Conservation (phyloP, 148 eudicot species). For the Talinum fruticosum region DNA sequence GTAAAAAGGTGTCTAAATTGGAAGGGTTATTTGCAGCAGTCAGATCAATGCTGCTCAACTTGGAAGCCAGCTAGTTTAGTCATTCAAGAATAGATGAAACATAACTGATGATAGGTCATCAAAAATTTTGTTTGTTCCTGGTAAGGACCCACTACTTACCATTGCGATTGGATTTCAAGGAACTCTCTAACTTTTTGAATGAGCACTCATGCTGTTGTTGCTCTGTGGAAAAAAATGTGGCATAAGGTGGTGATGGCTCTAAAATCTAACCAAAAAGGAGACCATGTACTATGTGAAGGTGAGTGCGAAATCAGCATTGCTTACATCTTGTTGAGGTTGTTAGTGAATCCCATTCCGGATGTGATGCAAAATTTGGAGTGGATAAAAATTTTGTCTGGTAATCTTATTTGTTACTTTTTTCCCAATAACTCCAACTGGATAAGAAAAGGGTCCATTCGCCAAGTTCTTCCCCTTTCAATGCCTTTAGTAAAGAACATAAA, state of each 20-base stretch:
- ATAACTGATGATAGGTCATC: constrained; percentile 10
- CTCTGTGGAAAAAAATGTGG: neutral
- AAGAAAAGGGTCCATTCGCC: neutral
- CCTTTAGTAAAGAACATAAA: neutral
- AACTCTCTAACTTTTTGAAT: neutral
- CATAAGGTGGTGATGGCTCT: constrained; percentile 1
- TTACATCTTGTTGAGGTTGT: neutral
- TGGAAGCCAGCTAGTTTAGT: constrained; percentile 17
- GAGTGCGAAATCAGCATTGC: neutral
- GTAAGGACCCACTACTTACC: constrained; percentile 12
- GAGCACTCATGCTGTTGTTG: constrained; percentile 2
- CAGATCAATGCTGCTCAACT: constrained; percentile 16
- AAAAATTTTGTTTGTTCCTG: constrained; percentile 4
- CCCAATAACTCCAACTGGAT: neutral
- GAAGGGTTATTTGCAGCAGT: constrained; percentile 17
- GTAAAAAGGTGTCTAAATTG: neutral
- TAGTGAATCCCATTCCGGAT: neutral
- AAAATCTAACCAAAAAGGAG: constrained; percentile 3
- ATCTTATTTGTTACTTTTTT: neutral
- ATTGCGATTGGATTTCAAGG: neutral
- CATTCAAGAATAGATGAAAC: constrained; percentile 6
- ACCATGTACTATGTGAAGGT: constrained; percentile 1
- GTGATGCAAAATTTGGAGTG: neutral
- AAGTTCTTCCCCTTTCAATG: neutral
- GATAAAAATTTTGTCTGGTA: neutral